Base-by-base conservation (phyloP, 2,329 filamentous ascomycete species). In the Colletotrichum phormii region DNA sequence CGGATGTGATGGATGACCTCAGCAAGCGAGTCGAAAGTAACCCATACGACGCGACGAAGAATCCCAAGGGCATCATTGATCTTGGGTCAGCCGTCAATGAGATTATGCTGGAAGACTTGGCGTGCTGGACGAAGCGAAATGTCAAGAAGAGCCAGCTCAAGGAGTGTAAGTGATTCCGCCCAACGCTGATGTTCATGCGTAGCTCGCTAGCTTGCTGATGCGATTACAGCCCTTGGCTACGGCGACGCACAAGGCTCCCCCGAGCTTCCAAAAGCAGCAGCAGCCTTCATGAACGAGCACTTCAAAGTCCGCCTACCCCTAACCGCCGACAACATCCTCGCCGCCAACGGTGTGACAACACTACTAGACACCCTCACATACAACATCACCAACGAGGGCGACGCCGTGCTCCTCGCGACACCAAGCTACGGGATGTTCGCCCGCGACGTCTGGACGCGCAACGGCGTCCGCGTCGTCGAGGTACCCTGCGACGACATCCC, bases 401-500 rank as follows among this genome's bases (percentile, higher is more conserved):
- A 66, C 7, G n/a, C 71, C 0, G 64, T 73, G 12, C 49, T 73
- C 13, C 15, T 64, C 8, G 61, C 71, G 11, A 71, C 71, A 0
- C 71, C 71, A 0, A 71, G 37, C 57, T 62, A 46, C 5, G 57
- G 57, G 29, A 66, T 66, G 31, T 51, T 58, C 13, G 49, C 55
- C 22, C 24, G 42, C 12, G 55, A 64, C 9, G 22, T 62, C 49
- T 71, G 57, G 22, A 29, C 61, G 8, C 64, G 64, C 5, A 71
- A 68, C 11, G 22, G 31, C 18, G 37, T 71, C 11, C 58, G 49
- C 3, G 35, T 71, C 3, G 68, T 71, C 11, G 49, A 62, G n/a
- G 68, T 71, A 0, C 64, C 68, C 5, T 71, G 68, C 29, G 64
- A 71, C 18, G 68, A 71, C 64, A 71, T 71, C n/a, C 35, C 64